These are phyloP conservation scores for Tylopilus intermedius DNA, from an alignment of 768 basidiomycete species.

Conservation along the genomic window DNA sequence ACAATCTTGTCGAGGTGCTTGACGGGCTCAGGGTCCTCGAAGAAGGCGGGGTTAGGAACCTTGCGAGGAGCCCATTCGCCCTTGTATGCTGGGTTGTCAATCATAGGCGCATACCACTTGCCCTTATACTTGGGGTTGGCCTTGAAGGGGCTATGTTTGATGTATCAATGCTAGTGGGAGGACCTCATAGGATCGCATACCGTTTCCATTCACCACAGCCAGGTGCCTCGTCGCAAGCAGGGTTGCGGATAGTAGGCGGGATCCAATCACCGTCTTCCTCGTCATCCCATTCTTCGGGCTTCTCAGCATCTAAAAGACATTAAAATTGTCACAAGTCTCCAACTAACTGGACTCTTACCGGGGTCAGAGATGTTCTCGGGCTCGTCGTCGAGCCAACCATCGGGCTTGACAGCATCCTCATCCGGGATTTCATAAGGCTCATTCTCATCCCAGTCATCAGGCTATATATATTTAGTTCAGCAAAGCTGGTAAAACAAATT, in stretches of 20 bases:
- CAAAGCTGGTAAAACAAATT: not conserved
- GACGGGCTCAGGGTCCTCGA: constrained; percentile 80
- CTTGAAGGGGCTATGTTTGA: constrained; percentile 61
- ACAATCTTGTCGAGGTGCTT: constrained; percentile 84
- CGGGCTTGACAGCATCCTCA: constrained; percentile 83
- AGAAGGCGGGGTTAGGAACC: constrained; percentile 88
- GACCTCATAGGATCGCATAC: constrained; percentile 29
- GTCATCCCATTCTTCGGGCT: constrained; percentile 99
- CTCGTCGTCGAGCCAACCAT: constrained; percentile 94
- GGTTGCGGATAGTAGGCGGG: constrained; percentile 83
- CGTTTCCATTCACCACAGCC: constrained; percentile 96
- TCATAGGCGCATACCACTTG: constrained; percentile 92
- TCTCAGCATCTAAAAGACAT: constrained; percentile 58
- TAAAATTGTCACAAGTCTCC: not conserved
- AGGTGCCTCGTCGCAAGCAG: constrained; percentile 81
- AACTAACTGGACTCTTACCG: constrained; percentile 39
- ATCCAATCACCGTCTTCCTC: constrained; percentile 99
- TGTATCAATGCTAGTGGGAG: not conserved
- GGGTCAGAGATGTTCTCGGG: constrained; percentile 79
- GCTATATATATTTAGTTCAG: constrained; percentile 34
- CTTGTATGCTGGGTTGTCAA: constrained; percentile 97
- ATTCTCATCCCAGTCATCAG: constrained; percentile 96
- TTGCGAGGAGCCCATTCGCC: constrained; percentile 89
- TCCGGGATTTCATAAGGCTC: constrained; percentile 91
- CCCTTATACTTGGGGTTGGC: constrained; percentile 95